Conservation (phyloP, 1,284 basidiomycete species). For the Phellopilus nigrolimitatus region DNA sequence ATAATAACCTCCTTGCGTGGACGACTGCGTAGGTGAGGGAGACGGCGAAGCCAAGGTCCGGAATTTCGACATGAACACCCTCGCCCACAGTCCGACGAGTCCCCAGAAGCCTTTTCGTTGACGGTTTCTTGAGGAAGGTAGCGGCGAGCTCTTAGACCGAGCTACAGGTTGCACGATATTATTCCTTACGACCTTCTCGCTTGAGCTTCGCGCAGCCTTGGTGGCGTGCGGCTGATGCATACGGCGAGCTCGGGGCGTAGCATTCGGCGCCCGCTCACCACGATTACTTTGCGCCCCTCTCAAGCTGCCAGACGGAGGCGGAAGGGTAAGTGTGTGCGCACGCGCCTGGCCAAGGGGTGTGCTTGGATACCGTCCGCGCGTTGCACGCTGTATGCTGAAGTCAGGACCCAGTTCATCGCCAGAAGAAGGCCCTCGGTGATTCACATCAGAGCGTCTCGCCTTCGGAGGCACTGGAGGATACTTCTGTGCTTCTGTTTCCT, state of each 20-base stretch:
- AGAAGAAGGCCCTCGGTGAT: background rate
- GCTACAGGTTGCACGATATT: slow-evolving; percentile 8
- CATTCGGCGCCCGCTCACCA: background rate
- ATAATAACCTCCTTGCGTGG: slow-evolving; percentile 1
- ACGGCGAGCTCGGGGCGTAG: slow-evolving; percentile 6
- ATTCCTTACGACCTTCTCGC: slow-evolving; percentile 16
- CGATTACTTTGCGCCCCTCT: background rate
- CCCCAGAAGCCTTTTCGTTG: slow-evolving; percentile 13
- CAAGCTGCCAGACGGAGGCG: slow-evolving; percentile 1
- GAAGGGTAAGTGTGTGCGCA: slow-evolving; percentile 18
- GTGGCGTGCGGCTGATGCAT: slow-evolving; percentile 8
- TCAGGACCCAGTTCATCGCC: slow-evolving; percentile 9
- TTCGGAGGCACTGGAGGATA: slow-evolving; percentile 13
- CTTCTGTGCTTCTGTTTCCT: background rate
- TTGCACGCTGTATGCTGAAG: slow-evolving; percentile 16
- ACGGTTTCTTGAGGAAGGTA: slow-evolving; percentile 9
- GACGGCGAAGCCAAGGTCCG: slow-evolving; percentile 10
- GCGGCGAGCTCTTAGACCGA: slow-evolving; percentile 14
- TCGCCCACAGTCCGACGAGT: slow-evolving; percentile 14
- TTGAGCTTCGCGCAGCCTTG: slow-evolving; percentile 14
- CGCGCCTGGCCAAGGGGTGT: slow-evolving; percentile 15
- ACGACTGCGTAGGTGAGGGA: slow-evolving; percentile 1
- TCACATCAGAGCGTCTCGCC: slow-evolving; percentile 1
- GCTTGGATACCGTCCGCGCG: slow-evolving; percentile 15
- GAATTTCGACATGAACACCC: slow-evolving; percentile 17